Evolutionary conservation across 2,329 filamentous ascomycete genomes (phyloP).

Genomic region (Aspergillus nomiae): DNA sequence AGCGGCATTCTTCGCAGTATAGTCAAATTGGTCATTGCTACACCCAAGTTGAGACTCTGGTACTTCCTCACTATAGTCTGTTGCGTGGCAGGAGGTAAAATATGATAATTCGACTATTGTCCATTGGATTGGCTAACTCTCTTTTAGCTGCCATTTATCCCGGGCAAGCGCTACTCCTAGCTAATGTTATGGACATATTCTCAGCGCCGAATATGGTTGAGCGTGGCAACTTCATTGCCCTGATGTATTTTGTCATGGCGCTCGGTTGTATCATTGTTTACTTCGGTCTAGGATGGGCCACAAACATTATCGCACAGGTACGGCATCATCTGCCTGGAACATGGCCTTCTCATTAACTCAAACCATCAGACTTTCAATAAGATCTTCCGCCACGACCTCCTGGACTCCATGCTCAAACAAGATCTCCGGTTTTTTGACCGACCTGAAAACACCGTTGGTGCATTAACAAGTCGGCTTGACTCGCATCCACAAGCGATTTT

Average conservation of each 20-base stretch:
- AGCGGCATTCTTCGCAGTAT: not conserved
- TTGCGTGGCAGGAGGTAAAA: not conserved
- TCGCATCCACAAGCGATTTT: conserved; percentile 40
- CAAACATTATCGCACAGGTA: conserved; percentile 31
- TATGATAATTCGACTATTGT: not conserved
- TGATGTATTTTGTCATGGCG: conserved; percentile 51
- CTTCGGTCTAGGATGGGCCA: conserved; percentile 38
- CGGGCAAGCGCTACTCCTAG: not conserved
- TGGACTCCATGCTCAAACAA: conserved; percentile 28
- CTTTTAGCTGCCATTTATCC: not conserved
- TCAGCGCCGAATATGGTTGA: not conserved
- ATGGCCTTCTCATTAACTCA: not conserved
- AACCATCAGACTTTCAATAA: not conserved
- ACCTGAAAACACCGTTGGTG: conserved; percentile 32
- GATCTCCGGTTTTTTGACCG: conserved; percentile 37
- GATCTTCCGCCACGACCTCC: not conserved
- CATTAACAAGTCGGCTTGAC: conserved; percentile 27
- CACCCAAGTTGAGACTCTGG: not conserved
- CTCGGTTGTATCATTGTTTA: conserved; percentile 25
- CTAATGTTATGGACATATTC: conserved; percentile 7
- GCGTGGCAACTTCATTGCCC: conserved; percentile 45
- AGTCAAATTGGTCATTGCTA: not conserved
- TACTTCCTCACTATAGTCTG: not conserved
- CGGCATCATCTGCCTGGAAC: conserved; percentile 19
- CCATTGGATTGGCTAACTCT: not conserved